These are phyloP conservation scores for Russula sp. DNA, from an alignment of 768 basidiomycete genomes.

Conservation along the genomic window DNA sequence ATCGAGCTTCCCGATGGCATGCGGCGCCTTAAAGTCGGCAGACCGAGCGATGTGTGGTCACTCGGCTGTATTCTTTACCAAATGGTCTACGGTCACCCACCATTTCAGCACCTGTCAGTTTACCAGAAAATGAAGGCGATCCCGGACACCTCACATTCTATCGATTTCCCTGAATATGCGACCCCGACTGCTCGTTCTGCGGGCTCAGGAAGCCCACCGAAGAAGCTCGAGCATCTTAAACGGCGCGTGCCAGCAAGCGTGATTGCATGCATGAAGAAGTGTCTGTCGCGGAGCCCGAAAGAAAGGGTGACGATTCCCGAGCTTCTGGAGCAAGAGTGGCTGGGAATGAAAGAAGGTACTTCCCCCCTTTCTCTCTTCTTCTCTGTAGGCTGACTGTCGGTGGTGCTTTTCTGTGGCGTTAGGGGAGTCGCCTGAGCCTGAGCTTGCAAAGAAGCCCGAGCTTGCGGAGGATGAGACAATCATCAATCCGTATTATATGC, in stretches of 20 bases:
- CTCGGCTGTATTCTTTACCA: conserved; percentile 97
- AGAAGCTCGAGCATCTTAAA: conserved; percentile 66
- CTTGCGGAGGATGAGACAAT: conserved; percentile 58
- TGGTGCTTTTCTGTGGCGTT: neutral
- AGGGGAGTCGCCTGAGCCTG: conserved; percentile 36
- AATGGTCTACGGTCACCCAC: conserved; percentile 94
- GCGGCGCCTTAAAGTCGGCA: conserved; percentile 90
- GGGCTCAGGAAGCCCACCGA: conserved; percentile 42
- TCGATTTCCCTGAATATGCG: conserved; percentile 78
- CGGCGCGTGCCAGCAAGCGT: conserved; percentile 69
- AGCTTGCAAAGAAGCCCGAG: conserved; percentile 38
- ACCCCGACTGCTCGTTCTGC: conserved; percentile 44
- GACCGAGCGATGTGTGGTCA: conserved; percentile 96
- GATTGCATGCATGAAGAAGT: conserved; percentile 80
- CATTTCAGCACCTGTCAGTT: conserved; percentile 82
- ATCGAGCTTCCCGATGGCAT: conserved; percentile 85
- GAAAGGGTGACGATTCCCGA: conserved; percentile 85
- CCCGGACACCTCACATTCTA: conserved; percentile 68
- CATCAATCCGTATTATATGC: conserved; percentile 79
- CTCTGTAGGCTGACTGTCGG: conserved; percentile 13
- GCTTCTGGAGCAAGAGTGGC: conserved; percentile 77
- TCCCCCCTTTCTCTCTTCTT: conserved; percentile 21
- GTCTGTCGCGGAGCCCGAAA: conserved; percentile 76
- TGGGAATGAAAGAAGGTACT: conserved; percentile 60
- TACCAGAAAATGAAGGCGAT: conserved; percentile 94